These are phyloP conservation scores for Thalassiosira sp. DNA, from an alignment of 352 stramenopile species.

Conservation along the genomic window DNA sequence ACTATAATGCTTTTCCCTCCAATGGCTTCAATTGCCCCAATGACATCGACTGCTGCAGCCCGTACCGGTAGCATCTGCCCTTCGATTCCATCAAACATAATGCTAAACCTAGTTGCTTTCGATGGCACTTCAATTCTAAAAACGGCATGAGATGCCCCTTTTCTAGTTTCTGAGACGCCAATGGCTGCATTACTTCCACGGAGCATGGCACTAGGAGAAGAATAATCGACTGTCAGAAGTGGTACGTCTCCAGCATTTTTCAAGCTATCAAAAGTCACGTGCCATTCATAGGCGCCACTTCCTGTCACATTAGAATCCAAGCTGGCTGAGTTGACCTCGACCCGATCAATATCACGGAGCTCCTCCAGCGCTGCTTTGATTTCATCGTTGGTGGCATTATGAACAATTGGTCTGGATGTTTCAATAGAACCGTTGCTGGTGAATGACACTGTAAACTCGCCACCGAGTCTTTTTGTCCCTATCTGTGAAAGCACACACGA, in stretches of 20 bases:
- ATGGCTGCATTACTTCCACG: slow-evolving; percentile 59
- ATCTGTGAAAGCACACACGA: slow-evolving; percentile 34
- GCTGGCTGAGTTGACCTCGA: slow-evolving; percentile 75
- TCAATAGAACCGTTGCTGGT: slow-evolving; percentile 26
- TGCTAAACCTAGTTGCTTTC: slow-evolving; percentile 28
- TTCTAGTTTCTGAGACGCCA: slow-evolving; percentile 41
- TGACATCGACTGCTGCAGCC: slow-evolving; percentile 14
- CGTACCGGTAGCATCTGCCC: slow-evolving; percentile 12
- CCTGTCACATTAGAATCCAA: slow-evolving; percentile 60
- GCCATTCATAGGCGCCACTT: slow-evolving; percentile 65
- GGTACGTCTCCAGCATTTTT: slow-evolving; percentile 73
- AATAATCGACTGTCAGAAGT: slow-evolving; percentile 43
- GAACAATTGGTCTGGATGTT: slow-evolving; percentile 75
- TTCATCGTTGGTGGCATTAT: slow-evolving; percentile 87
- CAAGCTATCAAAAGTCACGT: slow-evolving; percentile 79
- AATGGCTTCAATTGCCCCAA: slow-evolving; percentile 19
- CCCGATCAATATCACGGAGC: slow-evolving; percentile 79
- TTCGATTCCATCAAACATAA: slow-evolving; percentile 43
- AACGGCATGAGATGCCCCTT: slow-evolving; percentile 37
- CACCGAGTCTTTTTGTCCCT: slow-evolving; percentile 50
- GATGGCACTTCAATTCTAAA: slow-evolving; percentile 33
- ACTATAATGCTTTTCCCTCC: slow-evolving; percentile 33
- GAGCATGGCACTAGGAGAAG: slow-evolving; percentile 28
- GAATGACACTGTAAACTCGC: slow-evolving; percentile 60
- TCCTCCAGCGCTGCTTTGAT: slow-evolving; percentile 83